These are phyloP conservation scores for Isatis lusitanica DNA, from an alignment of 441 rosid genomes.

Conservation along the genomic window DNA sequence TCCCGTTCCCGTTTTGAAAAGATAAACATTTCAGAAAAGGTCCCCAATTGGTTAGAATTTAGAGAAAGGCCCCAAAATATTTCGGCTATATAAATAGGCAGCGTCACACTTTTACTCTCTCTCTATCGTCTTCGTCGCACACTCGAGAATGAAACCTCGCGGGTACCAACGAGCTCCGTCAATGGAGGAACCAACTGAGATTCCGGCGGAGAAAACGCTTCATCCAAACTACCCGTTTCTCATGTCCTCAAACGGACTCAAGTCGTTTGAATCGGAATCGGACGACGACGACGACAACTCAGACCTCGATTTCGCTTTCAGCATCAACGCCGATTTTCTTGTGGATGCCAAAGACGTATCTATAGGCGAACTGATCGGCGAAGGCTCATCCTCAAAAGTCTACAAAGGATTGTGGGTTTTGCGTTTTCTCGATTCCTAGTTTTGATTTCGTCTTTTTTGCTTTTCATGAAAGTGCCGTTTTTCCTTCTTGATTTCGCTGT, in stretches of 20 bases:
- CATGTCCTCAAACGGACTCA: slow-evolving; percentile 16
- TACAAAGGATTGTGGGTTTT: slow-evolving; percentile 57
- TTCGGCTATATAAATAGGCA: not conserved
- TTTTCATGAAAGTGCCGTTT: not conserved
- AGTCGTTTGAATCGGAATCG: slow-evolving; percentile 33
- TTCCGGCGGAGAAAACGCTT: slow-evolving; percentile 18
- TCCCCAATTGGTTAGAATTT: not conserved
- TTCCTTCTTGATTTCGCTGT: not conserved
- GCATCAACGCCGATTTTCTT: slow-evolving; percentile 42
- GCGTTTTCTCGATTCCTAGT: not conserved
- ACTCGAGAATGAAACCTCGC: slow-evolving; percentile 34
- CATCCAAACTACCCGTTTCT: slow-evolving; percentile 37
- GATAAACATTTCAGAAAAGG: not conserved
- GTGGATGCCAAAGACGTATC: slow-evolving; percentile 44
- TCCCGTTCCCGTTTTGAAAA: slow-evolving; percentile 29
- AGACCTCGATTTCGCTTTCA: slow-evolving; percentile 38
- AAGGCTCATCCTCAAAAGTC: slow-evolving; percentile 53
- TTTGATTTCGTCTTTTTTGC: not conserved
- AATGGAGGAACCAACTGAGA: slow-evolving; percentile 21
- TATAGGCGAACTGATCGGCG: slow-evolving; percentile 45
- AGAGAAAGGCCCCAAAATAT: slow-evolving; percentile 2
- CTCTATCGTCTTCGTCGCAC: slow-evolving; percentile 17
- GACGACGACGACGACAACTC: slow-evolving; percentile 26
- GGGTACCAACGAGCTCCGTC: slow-evolving; percentile 35
- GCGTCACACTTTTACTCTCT: slow-evolving; percentile 19